These are phyloP conservation scores for Annulohypoxylon moriforme DNA, from an alignment of 495 filamentous ascomycete genomes.

Conservation along the genomic window DNA sequence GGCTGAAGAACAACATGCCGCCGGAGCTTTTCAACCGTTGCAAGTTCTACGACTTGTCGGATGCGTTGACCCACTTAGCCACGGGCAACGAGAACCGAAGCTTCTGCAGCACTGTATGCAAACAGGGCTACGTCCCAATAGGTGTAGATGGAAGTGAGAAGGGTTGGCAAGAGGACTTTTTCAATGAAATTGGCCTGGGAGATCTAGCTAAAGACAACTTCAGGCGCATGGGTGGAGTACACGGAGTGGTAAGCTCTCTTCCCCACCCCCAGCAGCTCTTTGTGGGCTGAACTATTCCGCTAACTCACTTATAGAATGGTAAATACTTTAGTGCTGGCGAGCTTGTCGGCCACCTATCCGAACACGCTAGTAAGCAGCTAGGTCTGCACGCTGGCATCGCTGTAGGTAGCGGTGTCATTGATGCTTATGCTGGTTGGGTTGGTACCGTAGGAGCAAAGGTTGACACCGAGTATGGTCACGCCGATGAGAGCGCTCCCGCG, in stretches of 20 bases:
- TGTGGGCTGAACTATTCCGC: conserved; percentile 35
- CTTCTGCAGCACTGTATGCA: conserved; percentile 94
- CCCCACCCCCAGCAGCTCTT: neutral
- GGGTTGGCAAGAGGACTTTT: conserved; percentile 97
- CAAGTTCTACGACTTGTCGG: conserved; percentile 95
- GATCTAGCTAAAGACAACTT: conserved; percentile 88
- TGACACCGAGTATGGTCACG: conserved; percentile 68
- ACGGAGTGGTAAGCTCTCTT: conserved; percentile 84
- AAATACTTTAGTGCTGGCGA: conserved; percentile 91
- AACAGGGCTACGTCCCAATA: conserved; percentile 94
- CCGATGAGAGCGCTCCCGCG: conserved; percentile 68
- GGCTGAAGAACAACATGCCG: conserved; percentile 99
- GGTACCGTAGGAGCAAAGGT: conserved; percentile 98
- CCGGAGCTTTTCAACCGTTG: conserved; percentile 86
- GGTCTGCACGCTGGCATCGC: conserved; percentile 90
- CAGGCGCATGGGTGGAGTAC: conserved; percentile 89
- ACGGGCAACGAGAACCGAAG: conserved; percentile 93
- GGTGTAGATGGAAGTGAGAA: conserved; percentile 97
- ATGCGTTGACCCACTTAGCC: conserved; percentile 94
- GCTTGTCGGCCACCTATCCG: conserved; percentile 82
- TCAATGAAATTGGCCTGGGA: conserved; percentile 80
- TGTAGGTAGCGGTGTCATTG: conserved; percentile 94
- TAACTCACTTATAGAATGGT: conserved; percentile 74
- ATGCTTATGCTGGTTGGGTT: conserved; percentile 98
- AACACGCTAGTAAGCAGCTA: conserved; percentile 83